A percentile compares a stretch with the other conserved stretches of the same genome.
phyloP scores from a whole-genome alignment of 257 asterid species.

The Plantago major region DNA sequence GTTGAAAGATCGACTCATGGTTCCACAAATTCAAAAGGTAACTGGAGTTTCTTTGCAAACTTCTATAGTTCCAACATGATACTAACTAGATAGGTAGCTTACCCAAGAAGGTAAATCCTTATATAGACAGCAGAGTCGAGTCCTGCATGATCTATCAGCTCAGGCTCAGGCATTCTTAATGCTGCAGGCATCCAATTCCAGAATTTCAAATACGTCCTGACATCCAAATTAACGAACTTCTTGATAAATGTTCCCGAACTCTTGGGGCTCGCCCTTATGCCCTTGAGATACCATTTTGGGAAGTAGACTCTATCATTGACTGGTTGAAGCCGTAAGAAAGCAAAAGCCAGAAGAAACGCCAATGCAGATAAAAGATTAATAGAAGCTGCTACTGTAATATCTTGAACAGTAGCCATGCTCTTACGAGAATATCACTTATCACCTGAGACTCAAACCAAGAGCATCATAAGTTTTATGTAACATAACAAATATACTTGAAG shows the following conservation, averaged over 20 bases:
- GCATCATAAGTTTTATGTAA: not conserved
- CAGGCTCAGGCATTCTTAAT: slow-evolving; percentile 76
- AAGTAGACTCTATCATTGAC: slow-evolving; percentile 71
- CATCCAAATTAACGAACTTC: slow-evolving; percentile 49
- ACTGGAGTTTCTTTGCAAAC: too few relatives aligned
- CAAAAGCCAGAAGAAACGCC: slow-evolving; percentile 69
- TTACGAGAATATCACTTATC: not conserved
- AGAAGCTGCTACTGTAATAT: slow-evolving; percentile 62
- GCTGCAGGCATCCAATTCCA: slow-evolving; percentile 96
- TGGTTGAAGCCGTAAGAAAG: slow-evolving; percentile 77
- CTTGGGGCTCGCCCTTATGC: slow-evolving; percentile 59
- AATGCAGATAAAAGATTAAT: slow-evolving; percentile 71
- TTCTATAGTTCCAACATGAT: not conserved
- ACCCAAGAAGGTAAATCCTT: slow-evolving; percentile 88
- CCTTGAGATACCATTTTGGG: slow-evolving; percentile 81
- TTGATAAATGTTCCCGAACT: slow-evolving; percentile 37
- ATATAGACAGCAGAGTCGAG: slow-evolving; percentile 81
- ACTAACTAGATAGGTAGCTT: slow-evolving; percentile 21
- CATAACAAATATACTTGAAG: too few relatives aligned
- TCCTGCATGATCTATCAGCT: slow-evolving; percentile 86
- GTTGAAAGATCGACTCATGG: not conserved
- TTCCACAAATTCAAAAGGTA: slow-evolving; percentile 4
- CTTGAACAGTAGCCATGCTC: slow-evolving; percentile 62
- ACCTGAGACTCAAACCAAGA: slow-evolving; percentile 2
- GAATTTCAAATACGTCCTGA: slow-evolving; percentile 47